Evolutionary conservation across 768 basidiomycete genomes (phyloP), one percentile per base, ranked within the genome.

Genomic region (Aureoboletus auriporus): DNA sequence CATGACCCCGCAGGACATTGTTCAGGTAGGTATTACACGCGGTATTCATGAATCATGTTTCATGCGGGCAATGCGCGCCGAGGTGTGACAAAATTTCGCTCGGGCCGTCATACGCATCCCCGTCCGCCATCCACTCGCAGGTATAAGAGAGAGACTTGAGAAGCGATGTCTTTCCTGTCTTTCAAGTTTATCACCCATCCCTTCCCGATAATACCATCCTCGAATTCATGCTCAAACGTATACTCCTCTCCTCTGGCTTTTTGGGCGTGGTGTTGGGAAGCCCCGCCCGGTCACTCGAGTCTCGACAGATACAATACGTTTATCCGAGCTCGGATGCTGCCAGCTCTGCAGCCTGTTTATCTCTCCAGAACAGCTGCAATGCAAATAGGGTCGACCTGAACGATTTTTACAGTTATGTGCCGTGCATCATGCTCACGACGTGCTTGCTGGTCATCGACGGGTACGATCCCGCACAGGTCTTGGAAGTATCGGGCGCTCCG

Each of bases 291-390:
- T 20, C 39, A n/a, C 43, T 57, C 35, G n/a, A 52, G 31, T 44
- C 50, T 16, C 58, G 55, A 27, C 44, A 60, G 14, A 39, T 53
- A 13, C 44, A 50, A 42, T 37, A 42, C n/a, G 34, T 42, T 7
- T 26, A 39, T 39, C 51, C 39, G 12, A 35, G 6, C 13, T 7
- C 9, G 2, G 55, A 61, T 36, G 44, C n/a, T 29, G 11, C 49
- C 8, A 36, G 39, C 12, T 14, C 13, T 8, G 5, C 4, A 28
- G 46, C 50, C 10, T 62, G 61, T 35, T 29, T 31, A 9, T 60
- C 58, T 8, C 58, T 60, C 26, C 38, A n/a, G 17, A 56, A 54
- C 14, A 51, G 53, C 33, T 60, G 61, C 40, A 61, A 61, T 11
- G 45, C 59, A 14, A 48, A 40, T 20, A 51, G 42, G 2, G 49